phyloP scores from a whole-genome alignment of 2,329 filamentous ascomycete species.

The Fusarium proliferatum region DNA sequence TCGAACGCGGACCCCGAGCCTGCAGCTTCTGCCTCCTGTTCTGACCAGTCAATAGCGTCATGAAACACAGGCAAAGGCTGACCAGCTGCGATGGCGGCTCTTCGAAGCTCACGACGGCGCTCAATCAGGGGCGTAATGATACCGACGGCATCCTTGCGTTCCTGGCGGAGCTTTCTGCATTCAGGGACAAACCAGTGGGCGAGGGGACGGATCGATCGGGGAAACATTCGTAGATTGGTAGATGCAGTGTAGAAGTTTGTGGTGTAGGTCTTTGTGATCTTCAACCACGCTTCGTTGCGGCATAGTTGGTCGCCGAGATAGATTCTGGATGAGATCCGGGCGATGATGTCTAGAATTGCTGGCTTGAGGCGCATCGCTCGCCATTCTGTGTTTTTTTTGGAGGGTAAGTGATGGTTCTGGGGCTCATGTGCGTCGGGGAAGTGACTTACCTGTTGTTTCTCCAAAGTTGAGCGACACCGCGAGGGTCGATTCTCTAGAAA shows the following conservation, averaged over 20 bases:
- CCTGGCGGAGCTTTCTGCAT: neutral
- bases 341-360: neutral
- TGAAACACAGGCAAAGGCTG: neutral
- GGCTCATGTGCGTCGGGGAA: too few species aligned
- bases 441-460: neutral
- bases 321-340: neutral
- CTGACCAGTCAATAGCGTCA: conserved; percentile 2
- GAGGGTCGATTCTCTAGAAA: neutral
- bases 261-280: conserved; percentile 5
- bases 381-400: neutral
- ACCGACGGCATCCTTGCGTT: neutral
- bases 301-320: neutral
- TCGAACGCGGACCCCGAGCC: neutral
- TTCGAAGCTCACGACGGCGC: neutral
- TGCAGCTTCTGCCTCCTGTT: neutral
- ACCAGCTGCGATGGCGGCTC: neutral
- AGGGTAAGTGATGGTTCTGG: neutral
- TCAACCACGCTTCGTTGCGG: conserved; percentile 1
- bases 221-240: neutral
- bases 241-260: neutral
- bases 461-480: neutral
- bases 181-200: conserved; percentile 8
- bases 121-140: neutral
- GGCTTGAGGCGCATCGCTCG: neutral
- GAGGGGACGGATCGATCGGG: neutral